These are phyloP conservation scores for Kuraishia floccosa DNA, from an alignment of 805 yeast genomes.

Conservation along the genomic window DNA sequence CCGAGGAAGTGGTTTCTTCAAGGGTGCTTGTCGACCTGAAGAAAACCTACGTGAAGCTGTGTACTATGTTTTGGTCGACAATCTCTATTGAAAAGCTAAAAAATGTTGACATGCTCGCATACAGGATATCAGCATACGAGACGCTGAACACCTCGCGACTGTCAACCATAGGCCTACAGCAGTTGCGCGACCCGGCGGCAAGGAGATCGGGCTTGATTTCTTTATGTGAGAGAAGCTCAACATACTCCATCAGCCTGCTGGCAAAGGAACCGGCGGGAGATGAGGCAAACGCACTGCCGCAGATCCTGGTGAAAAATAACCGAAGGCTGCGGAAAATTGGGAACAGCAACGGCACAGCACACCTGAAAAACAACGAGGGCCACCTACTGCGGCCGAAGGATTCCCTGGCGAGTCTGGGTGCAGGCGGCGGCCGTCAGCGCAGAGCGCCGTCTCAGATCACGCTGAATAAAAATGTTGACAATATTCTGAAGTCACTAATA, in stretches of 20 bases:
- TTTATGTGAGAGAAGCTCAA: slow-evolving; percentile 14
- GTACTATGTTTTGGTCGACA: slow-evolving; percentile 20
- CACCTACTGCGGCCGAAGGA: slow-evolving; percentile 20
- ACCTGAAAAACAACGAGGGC: slow-evolving; percentile 1
- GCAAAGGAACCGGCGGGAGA: slow-evolving; percentile 7
- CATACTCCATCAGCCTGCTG: slow-evolving; percentile 12
- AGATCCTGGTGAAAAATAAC: neutral
- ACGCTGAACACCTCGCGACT: slow-evolving; percentile 18
- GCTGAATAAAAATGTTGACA: slow-evolving; percentile 8
- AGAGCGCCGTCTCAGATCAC: neutral
- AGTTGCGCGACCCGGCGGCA: slow-evolving; percentile 23
- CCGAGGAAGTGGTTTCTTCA: slow-evolving; percentile 5
- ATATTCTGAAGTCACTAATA: slow-evolving; percentile 13
- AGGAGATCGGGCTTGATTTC: slow-evolving; percentile 29
- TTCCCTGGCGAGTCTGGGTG: slow-evolving; percentile 12
- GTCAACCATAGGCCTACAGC: slow-evolving; percentile 23
- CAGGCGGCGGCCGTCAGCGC: neutral
- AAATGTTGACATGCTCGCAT: slow-evolving; percentile 9
- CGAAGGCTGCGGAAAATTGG: no score
- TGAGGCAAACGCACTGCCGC: neutral
- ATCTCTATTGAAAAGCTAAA: slow-evolving; percentile 11
- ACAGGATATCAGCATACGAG: slow-evolving; percentile 13
- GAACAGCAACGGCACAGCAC: no score
- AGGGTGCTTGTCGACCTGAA: slow-evolving; percentile 19
- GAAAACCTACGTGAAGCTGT: slow-evolving; percentile 17